These are phyloP conservation scores for Leptographium galeiforme DNA, from an alignment of 2,329 filamentous ascomycete species.

Conservation along the genomic window DNA sequence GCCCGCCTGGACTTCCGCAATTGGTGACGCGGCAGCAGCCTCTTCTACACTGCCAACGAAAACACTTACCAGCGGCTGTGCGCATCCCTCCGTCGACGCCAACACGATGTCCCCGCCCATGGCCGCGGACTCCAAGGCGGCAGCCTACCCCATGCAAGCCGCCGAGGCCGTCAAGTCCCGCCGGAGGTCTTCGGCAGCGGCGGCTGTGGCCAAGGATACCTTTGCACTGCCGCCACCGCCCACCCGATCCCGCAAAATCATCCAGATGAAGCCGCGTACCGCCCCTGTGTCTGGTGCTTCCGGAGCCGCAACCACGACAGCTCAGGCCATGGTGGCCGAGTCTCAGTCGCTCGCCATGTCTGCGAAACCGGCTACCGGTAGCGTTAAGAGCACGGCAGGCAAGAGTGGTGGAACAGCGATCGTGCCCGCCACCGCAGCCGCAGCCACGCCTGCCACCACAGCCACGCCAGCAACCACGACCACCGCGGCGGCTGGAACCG, in stretches of 20 bases:
- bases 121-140: not conserved
- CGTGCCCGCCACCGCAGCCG: slow-evolving; percentile 4
- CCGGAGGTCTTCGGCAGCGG: slow-evolving; percentile 28
- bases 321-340: not conserved
- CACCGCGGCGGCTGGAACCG: slow-evolving; percentile 17
- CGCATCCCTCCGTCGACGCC: slow-evolving; percentile 14
- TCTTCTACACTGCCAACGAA: not conserved
- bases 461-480: slow-evolving; percentile 2
- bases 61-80: not conserved
- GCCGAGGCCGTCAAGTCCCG: slow-evolving; percentile 37
- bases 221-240: slow-evolving; percentile 86
- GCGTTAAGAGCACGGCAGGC: not conserved
- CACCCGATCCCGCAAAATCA: slow-evolving; percentile 86
- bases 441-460: not conserved
- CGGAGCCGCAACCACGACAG: not conserved
- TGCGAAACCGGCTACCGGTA: too few relatives aligned
- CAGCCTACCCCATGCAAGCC: slow-evolving; percentile 12
- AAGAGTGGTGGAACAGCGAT: slow-evolving; percentile 6
- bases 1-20: slow-evolving; percentile 47
- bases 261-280: slow-evolving; percentile 75
- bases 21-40: slow-evolving; percentile 13
- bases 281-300: slow-evolving; percentile 7
- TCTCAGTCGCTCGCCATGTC: too few relatives aligned
- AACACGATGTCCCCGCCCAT: slow-evolving; percentile 20
- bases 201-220: slow-evolving; percentile 36